A percentile compares a stretch with the other conserved stretches of the same genome.
phyloP scores from a whole-genome alignment of 2,329 filamentous ascomycete species.

The Fusarium nygamai region DNA sequence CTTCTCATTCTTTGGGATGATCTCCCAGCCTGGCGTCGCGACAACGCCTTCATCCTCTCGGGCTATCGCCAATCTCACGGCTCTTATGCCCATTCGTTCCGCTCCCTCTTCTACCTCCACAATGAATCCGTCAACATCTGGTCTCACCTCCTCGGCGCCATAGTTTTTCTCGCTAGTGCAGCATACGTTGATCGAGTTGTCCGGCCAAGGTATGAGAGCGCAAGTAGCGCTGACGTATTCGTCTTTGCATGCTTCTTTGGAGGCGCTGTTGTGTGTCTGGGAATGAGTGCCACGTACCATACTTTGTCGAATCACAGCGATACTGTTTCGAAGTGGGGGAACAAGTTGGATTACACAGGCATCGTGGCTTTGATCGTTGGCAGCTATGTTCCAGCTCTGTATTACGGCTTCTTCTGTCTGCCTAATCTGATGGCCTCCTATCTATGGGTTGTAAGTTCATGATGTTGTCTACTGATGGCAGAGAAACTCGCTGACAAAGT shows the following conservation, averaged over 20 bases:
- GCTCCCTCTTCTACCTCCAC: slow-evolving; percentile 64
- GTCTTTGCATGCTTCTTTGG: slow-evolving; percentile 83
- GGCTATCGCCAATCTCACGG: slow-evolving; percentile 64
- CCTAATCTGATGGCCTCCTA: slow-evolving; percentile 74
- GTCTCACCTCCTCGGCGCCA: slow-evolving; percentile 72
- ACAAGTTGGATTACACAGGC: slow-evolving; percentile 93
- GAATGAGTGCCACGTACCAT: slow-evolving; percentile 88
- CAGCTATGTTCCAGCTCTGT: slow-evolving; percentile 87
- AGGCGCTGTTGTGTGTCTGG: slow-evolving; percentile 77
- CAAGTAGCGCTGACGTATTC: slow-evolving; percentile 70
- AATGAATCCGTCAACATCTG: slow-evolving; percentile 73
- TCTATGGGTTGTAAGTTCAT: slow-evolving; percentile 72
- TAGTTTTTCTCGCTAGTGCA: slow-evolving; percentile 64
- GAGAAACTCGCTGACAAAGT: slow-evolving; percentile 23
- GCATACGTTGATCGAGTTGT: slow-evolving; percentile 66
- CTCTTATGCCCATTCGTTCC: slow-evolving; percentile 58
- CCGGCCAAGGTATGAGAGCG: slow-evolving; percentile 72
- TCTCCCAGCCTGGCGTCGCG: slow-evolving; percentile 67
- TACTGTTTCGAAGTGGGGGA: slow-evolving; percentile 81
- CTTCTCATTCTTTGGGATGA: slow-evolving; percentile 67
- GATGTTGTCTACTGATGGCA: background rate
- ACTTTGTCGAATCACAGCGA: slow-evolving; percentile 86
- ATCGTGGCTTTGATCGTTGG: slow-evolving; percentile 94
- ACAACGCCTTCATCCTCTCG: slow-evolving; percentile 65
- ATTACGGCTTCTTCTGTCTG: slow-evolving; percentile 84